Conservation (phyloP, 805 yeast species). For the Metschnikowia anglica region DNA sequence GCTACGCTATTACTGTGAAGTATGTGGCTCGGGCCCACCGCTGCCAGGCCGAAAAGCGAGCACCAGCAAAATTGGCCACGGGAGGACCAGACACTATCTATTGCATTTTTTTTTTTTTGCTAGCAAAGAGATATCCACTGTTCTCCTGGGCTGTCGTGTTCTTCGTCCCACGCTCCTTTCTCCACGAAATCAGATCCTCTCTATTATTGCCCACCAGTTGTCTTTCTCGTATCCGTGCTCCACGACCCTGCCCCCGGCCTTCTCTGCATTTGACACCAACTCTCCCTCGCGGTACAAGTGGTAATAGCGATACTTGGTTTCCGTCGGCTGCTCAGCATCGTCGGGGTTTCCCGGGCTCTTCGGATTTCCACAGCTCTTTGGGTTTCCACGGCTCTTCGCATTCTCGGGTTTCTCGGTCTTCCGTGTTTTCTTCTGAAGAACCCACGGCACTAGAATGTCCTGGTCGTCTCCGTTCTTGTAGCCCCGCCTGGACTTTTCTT, state of each 20-base stretch:
- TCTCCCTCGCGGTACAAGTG: constrained; percentile 88
- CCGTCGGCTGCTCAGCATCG: constrained; percentile 6
- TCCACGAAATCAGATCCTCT: constrained; percentile 1
- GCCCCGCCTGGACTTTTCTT: constrained; percentile 82
- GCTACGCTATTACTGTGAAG: too few species aligned
- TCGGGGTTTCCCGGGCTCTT: background rate
- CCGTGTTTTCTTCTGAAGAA: constrained; percentile 51
- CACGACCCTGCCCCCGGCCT: constrained; percentile 70
- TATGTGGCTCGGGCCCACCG: too few species aligned
- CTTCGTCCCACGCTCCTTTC: background rate
- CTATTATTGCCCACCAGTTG: constrained; percentile 75
- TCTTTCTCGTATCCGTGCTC: constrained; percentile 86
- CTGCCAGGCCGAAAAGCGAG: too few species aligned
- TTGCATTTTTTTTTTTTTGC: too few species aligned
- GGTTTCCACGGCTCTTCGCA: constrained; percentile 18
- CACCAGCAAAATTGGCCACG: too few species aligned
- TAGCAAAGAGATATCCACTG: background rate
- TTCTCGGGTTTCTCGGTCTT: constrained; percentile 46
- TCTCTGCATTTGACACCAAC: constrained; percentile 61
- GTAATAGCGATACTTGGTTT: constrained; percentile 77
- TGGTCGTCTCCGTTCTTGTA: constrained; percentile 90
- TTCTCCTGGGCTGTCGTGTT: background rate
- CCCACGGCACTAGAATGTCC: constrained; percentile 97
- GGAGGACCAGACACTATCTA: too few species aligned
- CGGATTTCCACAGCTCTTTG: too few species aligned